Percentiles rank a stretch among this genome's conserved stretches.
phyloP scores from a whole-genome alignment of 2,329 filamentous ascomycete species.

The Penicillium fuscoglaucum region DNA sequence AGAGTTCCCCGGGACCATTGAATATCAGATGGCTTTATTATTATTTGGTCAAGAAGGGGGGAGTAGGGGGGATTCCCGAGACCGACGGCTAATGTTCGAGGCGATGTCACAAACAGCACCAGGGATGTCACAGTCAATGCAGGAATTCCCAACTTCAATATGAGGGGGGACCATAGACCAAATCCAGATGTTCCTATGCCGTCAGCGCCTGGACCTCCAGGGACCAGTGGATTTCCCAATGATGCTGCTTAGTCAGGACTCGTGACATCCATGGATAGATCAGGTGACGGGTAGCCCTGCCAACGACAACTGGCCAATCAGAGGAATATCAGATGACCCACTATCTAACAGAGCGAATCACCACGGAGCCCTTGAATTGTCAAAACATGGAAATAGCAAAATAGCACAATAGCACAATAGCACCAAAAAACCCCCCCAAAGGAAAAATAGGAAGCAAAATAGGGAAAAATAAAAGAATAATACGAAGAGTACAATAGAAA shows the following conservation, averaged over 20 bases:
- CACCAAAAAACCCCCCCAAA: neutral
- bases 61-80: neutral
- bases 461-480: neutral
- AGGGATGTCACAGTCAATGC: neutral
- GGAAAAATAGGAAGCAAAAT: constrained; percentile 1
- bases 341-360: constrained; percentile 20
- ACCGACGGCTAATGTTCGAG: neutral
- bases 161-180: neutral
- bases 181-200: constrained; percentile 6
- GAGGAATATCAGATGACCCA: neutral
- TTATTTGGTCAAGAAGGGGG: neutral
- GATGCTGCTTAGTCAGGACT: constrained; percentile 18
- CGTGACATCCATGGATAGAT: neutral
- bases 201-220: constrained; percentile 9
- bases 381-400: constrained; percentile 8
- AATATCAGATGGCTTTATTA: constrained; percentile 6
- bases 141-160: neutral
- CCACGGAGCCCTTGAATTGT: neutral
- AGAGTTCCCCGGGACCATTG: constrained; percentile 5
- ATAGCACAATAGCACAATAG: neutral
- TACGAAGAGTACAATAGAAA: neutral
- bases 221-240: constrained; percentile 12
- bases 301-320: constrained; percentile 22
- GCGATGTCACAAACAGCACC: neutral
- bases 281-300: constrained; percentile 27